Percentiles rank a stretch among this genome's conserved stretches.
phyloP scores from a whole-genome alignment of 2,329 filamentous ascomycete genomes.

The Trichoderma oligosporum region DNA sequence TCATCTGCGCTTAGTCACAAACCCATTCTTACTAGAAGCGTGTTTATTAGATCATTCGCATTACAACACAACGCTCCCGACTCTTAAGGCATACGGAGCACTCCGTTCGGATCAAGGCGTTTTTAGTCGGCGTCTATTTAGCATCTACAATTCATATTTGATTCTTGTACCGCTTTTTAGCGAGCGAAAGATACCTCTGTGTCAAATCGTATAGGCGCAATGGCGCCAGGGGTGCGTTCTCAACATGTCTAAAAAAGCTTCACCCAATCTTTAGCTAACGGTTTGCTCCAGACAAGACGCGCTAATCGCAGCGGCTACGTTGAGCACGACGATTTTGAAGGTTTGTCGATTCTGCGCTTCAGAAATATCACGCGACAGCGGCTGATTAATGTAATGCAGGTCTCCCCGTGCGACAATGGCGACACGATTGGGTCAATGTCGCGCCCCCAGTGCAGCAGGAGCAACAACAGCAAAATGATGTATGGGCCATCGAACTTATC shows the following conservation, averaged over 20 bases:
- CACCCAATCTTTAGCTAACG: conserved; percentile 20
- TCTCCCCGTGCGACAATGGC: conserved; percentile 87
- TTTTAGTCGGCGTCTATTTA: not conserved
- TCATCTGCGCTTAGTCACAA: no score
- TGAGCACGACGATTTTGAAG: conserved; percentile 61
- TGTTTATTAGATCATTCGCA: no score
- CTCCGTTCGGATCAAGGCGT: not conserved
- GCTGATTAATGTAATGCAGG: conserved; percentile 50
- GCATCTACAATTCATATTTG: not conserved
- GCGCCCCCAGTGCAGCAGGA: conserved; percentile 64
- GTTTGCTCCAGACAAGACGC: conserved; percentile 47
- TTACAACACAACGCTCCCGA: no score
- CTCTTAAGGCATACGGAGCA: not conserved
- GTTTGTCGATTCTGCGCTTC: conserved; percentile 27
- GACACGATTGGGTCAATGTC: conserved; percentile 65
- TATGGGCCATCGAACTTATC: conserved; percentile 72
- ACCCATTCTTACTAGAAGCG: no score
- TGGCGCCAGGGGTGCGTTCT: conserved; percentile 40
- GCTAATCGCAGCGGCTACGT: conserved; percentile 54
- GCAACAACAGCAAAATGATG: conserved; percentile 58
- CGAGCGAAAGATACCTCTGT: not conserved
- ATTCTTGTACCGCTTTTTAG: not conserved
- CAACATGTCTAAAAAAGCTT: not conserved
- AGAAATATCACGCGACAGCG: conserved; percentile 1
- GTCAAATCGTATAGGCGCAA: conserved; percentile 24